A percentile compares a stretch with the other conserved stretches of the same genome.
phyloP scores from a whole-genome alignment of 805 yeast genomes.

The Metschnikowia baotianmanensis region DNA sequence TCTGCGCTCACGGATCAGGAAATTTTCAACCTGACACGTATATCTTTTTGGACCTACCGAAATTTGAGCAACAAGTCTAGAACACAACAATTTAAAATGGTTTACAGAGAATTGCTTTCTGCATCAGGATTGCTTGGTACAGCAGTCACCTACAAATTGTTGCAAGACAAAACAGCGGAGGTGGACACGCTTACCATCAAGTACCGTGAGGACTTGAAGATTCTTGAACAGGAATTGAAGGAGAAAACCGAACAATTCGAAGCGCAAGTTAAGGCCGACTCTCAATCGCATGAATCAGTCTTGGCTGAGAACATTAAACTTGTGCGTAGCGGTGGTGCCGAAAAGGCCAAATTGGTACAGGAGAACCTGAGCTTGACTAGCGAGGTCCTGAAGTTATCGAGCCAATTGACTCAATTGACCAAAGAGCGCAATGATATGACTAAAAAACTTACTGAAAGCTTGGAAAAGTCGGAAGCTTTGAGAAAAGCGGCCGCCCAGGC shows the following conservation, averaged over 20 bases:
- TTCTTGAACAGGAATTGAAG: conserved; percentile 8
- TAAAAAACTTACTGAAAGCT: conserved; percentile 1
- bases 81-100: neutral
- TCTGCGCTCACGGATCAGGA: conserved; percentile 4
- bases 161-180: conserved; percentile 9
- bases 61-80: neutral
- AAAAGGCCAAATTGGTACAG: conserved; percentile 4
- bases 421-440: conserved; percentile 2
- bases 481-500: conserved; percentile 2
- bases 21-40: neutral
- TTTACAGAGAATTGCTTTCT: conserved; percentile 10
- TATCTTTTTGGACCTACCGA: neutral
- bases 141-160: conserved; percentile 10
- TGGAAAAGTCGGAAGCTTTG: conserved; percentile 5
- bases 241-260: conserved; percentile 5
- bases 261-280: conserved; percentile 2
- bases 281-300: conserved; percentile 2
- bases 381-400: conserved; percentile 3
- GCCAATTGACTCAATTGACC: conserved; percentile 1
- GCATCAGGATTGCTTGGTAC: conserved; percentile 9
- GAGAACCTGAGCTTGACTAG: conserved; percentile 3
- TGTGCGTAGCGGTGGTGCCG: conserved; percentile 1
- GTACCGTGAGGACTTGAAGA: conserved; percentile 6
- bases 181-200: conserved; percentile 1
- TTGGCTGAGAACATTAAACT: neutral